phyloP scores from a whole-genome alignment of 495 filamentous ascomycete species.

The Astrothelium subdiscretum region DNA sequence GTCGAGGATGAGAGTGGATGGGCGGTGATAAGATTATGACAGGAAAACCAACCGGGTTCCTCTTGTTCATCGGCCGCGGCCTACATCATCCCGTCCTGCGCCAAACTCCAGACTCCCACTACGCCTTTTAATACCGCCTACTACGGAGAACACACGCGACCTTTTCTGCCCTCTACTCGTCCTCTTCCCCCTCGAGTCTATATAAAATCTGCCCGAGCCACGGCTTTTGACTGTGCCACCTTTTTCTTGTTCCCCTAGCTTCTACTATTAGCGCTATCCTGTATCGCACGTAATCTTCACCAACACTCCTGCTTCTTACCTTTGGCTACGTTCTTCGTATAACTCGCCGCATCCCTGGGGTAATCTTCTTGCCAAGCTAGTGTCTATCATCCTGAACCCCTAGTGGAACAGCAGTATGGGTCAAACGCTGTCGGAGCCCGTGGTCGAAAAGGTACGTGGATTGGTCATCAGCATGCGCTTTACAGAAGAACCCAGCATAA shows the following conservation, averaged over 20 bases:
- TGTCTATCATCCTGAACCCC: no score
- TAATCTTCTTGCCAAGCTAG: background rate
- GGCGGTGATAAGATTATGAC: background rate
- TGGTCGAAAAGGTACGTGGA: conserved; percentile 86
- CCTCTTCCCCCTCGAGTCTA: background rate
- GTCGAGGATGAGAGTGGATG: no score
- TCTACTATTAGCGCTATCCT: conserved; percentile 1
- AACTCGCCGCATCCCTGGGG: background rate
- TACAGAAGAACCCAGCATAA: background rate
- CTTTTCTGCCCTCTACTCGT: background rate
- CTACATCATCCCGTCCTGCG: conserved; percentile 1
- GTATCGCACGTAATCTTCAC: background rate
- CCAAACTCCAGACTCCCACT: background rate
- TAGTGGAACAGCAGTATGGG: conserved; percentile 51
- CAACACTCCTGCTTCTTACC: background rate
- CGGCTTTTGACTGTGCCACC: background rate
- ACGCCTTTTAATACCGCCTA: background rate
- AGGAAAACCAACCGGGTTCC: background rate
- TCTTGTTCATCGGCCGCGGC: background rate
- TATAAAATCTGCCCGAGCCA: background rate
- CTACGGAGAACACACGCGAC: conserved; percentile 8
- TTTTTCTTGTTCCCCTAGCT: background rate
- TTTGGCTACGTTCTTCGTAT: background rate
- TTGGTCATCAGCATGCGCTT: conserved; percentile 1
- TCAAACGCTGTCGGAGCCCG: conserved; percentile 98